A percentile compares a stretch with the other conserved stretches of the same genome.
phyloP scores from a whole-genome alignment of 805 yeast genomes.

The Candida chauliodis region DNA sequence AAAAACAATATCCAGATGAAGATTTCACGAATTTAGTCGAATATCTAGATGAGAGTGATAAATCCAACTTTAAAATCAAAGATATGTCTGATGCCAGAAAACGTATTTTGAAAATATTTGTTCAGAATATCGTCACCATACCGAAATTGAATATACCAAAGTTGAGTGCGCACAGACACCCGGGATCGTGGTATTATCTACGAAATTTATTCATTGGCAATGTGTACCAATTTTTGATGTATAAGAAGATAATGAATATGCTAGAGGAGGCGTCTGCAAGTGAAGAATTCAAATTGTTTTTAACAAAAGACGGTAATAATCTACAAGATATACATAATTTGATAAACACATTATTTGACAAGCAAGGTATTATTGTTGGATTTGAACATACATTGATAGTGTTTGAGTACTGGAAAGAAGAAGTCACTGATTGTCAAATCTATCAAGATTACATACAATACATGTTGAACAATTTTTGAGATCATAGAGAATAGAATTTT shows the following conservation, averaged over 20 bases:
- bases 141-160: conserved; percentile 36
- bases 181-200: conserved; percentile 38
- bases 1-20: conserved; percentile 26
- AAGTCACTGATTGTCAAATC: conserved; percentile 28
- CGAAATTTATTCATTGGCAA: conserved; percentile 31
- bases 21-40: conserved; percentile 27
- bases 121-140: conserved; percentile 22
- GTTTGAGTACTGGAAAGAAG: conserved; percentile 34
- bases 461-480: conserved; percentile 16
- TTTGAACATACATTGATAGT: conserved; percentile 29
- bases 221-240: conserved; percentile 26
- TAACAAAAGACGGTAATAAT: not conserved
- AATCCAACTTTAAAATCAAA: conserved; percentile 14
- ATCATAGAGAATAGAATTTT: not conserved
- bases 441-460: conserved; percentile 23
- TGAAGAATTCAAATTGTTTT: conserved; percentile 10
- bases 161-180: conserved; percentile 35
- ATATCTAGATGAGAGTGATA: conserved; percentile 14
- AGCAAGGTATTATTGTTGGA: conserved; percentile 12
- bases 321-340: conserved; percentile 9
- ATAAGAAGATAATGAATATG: conserved; percentile 24
- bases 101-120: conserved; percentile 24
- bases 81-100: conserved; percentile 21
- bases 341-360: conserved; percentile 14
- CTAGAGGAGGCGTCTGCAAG: conserved; percentile 14